A percentile compares a stretch with the other conserved stretches of the same genome.
phyloP scores from a whole-genome alignment of 768 basidiomycete genomes.

The Lactarius hatsudake region DNA sequence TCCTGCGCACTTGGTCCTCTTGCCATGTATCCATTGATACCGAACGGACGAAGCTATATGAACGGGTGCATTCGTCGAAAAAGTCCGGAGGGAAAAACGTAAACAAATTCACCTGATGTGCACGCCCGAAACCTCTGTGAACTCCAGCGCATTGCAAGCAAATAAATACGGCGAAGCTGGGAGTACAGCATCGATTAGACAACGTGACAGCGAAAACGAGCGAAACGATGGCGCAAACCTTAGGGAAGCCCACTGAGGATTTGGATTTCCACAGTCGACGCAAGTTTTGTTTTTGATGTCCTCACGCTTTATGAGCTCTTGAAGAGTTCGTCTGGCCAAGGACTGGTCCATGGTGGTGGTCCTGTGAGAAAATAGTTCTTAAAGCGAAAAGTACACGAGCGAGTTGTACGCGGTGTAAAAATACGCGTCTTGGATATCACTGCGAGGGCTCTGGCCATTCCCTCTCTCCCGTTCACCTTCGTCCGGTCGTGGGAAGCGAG shows the following conservation, averaged over 20 bases:
- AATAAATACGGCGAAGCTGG: conserved; percentile 81
- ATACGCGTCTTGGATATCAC: neutral
- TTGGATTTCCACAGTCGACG: conserved; percentile 82
- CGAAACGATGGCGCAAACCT: conserved; percentile 43
- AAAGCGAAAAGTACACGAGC: conserved; percentile 5
- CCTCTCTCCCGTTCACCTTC: neutral
- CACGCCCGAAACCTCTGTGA: conserved; percentile 91
- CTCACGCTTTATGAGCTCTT: conserved; percentile 69
- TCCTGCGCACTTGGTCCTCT: conserved; percentile 79
- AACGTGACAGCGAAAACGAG: neutral
- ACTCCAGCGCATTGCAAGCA: conserved; percentile 86
- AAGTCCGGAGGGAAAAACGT: neutral
- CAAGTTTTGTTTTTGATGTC: conserved; percentile 76
- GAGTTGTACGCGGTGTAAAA: neutral
- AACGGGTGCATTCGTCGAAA: conserved; percentile 24
- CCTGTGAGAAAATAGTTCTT: conserved; percentile 1
- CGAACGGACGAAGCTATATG: conserved; percentile 82
- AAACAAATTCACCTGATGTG: conserved; percentile 66
- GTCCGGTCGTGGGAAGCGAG: neutral
- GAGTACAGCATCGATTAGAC: conserved; percentile 8
- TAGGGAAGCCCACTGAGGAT: conserved; percentile 92
- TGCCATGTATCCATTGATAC: conserved; percentile 98
- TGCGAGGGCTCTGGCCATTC: neutral
- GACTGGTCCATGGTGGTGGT: conserved; percentile 49
- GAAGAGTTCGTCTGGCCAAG: conserved; percentile 66